Evolutionary conservation across 345 rosid species (phyloP).

Genomic region (Heritiera fomes): DNA sequence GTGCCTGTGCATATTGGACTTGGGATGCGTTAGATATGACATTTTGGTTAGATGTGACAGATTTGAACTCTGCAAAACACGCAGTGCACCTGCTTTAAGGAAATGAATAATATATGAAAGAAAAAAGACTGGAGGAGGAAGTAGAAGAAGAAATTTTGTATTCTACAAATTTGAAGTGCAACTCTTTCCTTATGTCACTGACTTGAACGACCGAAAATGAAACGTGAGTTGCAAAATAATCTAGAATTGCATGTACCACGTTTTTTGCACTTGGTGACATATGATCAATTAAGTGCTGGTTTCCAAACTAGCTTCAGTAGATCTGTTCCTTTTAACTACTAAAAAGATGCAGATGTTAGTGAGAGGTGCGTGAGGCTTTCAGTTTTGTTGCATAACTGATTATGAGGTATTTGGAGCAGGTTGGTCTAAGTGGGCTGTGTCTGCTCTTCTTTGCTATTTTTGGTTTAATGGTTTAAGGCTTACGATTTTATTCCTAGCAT

Average conservation of each 20-base stretch:
- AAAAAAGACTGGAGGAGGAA: neutral
- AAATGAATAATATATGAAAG: neutral
- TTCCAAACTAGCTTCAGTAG: neutral
- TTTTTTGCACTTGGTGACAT: neutral
- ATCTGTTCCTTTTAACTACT: constrained; percentile 5
- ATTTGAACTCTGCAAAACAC: neutral
- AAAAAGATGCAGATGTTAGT: neutral
- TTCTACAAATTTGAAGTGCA: neutral
- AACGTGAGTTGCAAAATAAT: constrained; percentile 6
- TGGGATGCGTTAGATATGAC: constrained; percentile 2
- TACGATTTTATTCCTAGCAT: neutral
- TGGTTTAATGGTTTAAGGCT: constrained; percentile 2
- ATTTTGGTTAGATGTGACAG: neutral
- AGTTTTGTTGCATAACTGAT: neutral
- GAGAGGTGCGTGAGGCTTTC: neutral
- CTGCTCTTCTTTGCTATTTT: neutral
- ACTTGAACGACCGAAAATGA: neutral
- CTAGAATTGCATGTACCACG: neutral
- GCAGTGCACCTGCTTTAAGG: neutral
- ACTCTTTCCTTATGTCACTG: neutral
- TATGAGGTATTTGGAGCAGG: neutral
- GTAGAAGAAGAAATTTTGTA: neutral
- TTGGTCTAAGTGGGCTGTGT: neutral
- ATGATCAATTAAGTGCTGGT: neutral
- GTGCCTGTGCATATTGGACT: constrained; percentile 5